Evolutionary conservation across 768 basidiomycete genomes (phyloP).

Genomic region (Leccinum truebloodii): DNA sequence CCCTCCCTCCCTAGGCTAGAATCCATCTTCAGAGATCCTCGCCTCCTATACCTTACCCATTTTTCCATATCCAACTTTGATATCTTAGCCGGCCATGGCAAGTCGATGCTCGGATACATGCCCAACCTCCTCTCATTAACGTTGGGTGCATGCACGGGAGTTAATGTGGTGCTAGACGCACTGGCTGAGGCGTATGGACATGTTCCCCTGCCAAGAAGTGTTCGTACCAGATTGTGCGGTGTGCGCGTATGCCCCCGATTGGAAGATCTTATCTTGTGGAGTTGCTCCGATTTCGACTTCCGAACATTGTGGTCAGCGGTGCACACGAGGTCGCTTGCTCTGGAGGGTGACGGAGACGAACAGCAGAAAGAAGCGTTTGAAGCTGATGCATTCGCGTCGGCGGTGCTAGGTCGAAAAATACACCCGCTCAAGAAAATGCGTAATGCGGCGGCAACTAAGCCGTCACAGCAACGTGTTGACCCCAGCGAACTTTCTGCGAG

Average conservation of each 20-base stretch:
- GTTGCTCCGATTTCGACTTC: slow-evolving; percentile 46
- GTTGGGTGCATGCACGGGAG: slow-evolving; percentile 48
- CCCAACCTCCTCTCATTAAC: slow-evolving; percentile 49
- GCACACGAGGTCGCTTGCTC: slow-evolving; percentile 30
- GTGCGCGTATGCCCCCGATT: slow-evolving; percentile 53
- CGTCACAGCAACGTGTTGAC: slow-evolving; percentile 14
- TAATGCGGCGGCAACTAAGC: slow-evolving; percentile 10
- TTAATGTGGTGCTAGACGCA: slow-evolving; percentile 40
- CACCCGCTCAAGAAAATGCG: slow-evolving; percentile 39
- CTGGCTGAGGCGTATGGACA: slow-evolving; percentile 41
- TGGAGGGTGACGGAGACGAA: slow-evolving; percentile 18
- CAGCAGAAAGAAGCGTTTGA: slow-evolving; percentile 15
- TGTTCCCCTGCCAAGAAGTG: slow-evolving; percentile 14
- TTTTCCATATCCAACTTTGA: slow-evolving; percentile 51
- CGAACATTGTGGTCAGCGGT: slow-evolving; percentile 39
- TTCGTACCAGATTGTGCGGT: slow-evolving; percentile 27
- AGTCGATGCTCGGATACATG: slow-evolving; percentile 51
- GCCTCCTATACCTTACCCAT: slow-evolving; percentile 49
- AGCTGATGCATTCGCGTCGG: slow-evolving; percentile 25
- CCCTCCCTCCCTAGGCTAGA: slow-evolving; percentile 49
- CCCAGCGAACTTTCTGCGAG: slow-evolving; percentile 14
- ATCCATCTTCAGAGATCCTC: slow-evolving; percentile 57
- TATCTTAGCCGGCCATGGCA: slow-evolving; percentile 40
- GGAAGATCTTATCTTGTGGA: slow-evolving; percentile 53
- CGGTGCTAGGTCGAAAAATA: slow-evolving; percentile 30